phyloP scores from a whole-genome alignment of 2,329 filamentous ascomycete species.

The Trichoderma koningiopsis region DNA sequence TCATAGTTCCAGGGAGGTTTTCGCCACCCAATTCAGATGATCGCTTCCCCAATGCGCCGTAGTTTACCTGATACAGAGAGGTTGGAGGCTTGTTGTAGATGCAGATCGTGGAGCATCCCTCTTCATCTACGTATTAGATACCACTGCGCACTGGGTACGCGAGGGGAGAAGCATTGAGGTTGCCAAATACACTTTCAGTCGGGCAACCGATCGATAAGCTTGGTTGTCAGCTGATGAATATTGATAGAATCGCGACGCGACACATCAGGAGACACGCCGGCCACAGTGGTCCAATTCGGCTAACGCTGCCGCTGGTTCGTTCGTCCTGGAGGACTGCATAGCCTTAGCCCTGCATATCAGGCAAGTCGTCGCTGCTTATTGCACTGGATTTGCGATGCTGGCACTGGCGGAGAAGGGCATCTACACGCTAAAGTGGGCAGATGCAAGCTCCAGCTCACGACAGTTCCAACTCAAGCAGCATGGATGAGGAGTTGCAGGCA shows the following conservation, averaged over 20 bases:
- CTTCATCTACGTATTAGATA: not conserved
- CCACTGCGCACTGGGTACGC: conserved; percentile 1
- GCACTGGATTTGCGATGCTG: not conserved
- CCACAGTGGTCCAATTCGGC: conserved; percentile 6
- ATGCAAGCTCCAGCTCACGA: not conserved
- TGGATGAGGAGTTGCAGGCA: not conserved
- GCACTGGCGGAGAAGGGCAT: not conserved
- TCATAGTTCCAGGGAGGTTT: not conserved
- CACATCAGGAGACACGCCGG: conserved; percentile 20
- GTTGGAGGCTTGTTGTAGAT: conserved; percentile 5
- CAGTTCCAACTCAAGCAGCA: not conserved
- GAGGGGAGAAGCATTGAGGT: not conserved
- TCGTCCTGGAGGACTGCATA: conserved; percentile 13
- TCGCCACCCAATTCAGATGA: not conserved
- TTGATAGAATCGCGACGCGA: conserved; percentile 1
- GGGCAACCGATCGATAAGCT: conserved; percentile 15
- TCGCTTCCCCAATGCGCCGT: not conserved
- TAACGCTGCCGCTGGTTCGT: not conserved
- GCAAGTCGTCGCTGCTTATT: not conserved
- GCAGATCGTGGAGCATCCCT: conserved; percentile 13
- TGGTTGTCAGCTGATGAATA: conserved; percentile 20
- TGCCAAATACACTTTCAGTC: not conserved
- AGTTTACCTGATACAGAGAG: not conserved
- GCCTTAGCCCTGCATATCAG: conserved; percentile 17
- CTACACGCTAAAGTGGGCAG: conserved; percentile 12